Base-by-base conservation (phyloP, 306 rosid species). In the Corylus americana region DNA sequence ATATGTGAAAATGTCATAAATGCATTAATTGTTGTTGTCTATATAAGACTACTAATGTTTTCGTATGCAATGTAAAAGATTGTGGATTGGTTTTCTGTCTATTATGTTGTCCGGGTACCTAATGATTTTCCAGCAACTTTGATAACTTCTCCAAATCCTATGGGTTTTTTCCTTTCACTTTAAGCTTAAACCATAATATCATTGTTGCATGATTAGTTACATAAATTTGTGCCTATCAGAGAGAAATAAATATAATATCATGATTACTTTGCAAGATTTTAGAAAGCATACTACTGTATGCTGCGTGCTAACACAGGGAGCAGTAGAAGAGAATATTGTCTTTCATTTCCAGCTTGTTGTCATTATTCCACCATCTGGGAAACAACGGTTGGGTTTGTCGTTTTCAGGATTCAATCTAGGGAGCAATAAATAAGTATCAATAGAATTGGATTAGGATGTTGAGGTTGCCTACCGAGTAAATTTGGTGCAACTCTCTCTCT, bases 381-480 rank as follows among this genome's bases (percentile, higher is more conserved):
- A 50, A 48, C 22, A 64, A n/a, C 11, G 2, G 55, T 77, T 66
- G 37, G 29, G 3, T 31, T 63, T 27, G 16, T 66, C 62, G 50
- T 22, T 55, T 80, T 74, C 55, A 83, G 74, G 77, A 70, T 54
- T 29, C 74, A 47, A 25, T 42, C 27, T 42, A 71, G 9, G 8
- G 45, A 49, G 17, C 64, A 58, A 44, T 50, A 61, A 48, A 37
- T 63, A 39, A 9, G 70, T 73, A 48, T 77, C 74, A 73, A 25
- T 25, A 71, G 69, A 75, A 20, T 37, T 78, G 73, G 73, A 58
- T 59, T 47, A 70, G 53, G 69, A 72, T 53, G 75, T 77, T 79
- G 45, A 25, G 11, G 20, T 69, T 57, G 49, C 72, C 51, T 20
- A 58, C 71, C 44, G 75, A 37, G 27, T 49, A 25, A 73, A 47